Evolutionary conservation across 169 alveolate genomes (phyloP), one percentile per base, ranked within the genome.

Genomic region (Plasmodium gallinaceum): DNA sequence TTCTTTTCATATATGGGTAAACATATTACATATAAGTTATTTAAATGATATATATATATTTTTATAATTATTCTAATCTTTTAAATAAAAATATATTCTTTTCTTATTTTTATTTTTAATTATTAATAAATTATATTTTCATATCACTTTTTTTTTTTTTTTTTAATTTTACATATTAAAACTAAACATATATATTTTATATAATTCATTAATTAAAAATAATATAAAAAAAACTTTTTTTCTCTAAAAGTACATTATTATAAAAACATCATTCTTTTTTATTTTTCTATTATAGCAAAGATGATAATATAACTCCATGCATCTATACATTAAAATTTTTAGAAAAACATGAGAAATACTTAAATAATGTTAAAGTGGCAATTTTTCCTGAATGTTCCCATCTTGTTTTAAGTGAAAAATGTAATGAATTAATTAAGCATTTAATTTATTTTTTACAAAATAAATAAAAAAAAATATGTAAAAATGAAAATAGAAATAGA

Each of bases 311-410:
- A 46, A 83, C 91, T 16, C 85, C 91, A 10, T 83, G 18, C n/a
- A 7, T 61, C 8, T 69, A 83, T 18, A 83, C 91, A 51, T 16
- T 68, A 70, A 83, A 83, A 57, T 83, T 83, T 68, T 83, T 83
- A 62, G 74, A 83, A 22, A 52, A 83, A 52, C 51, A 83, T 54
- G n/a, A 68, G 26, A 48, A 83, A 68, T 83, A 42, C 57, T 7
- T 43, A 14, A 60, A 83, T 14, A 70, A 83, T 83, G 91, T 83
- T 52, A 83, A 83, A 26, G 45, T 83, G 61, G 39, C 68, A 52
- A 69, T 83, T 54, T 68, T 83, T 18, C 91, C 91, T 45, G 85
- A 83, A 83, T 83, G 91, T 16, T 83, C 72, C 8, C 91, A 83
- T 61, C 86, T 83, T 61, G 91, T 83, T 14, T 46, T 83, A 68